phyloP scores from a whole-genome alignment of 179 eudicot species.

The Corrigiola litoralis region DNA sequence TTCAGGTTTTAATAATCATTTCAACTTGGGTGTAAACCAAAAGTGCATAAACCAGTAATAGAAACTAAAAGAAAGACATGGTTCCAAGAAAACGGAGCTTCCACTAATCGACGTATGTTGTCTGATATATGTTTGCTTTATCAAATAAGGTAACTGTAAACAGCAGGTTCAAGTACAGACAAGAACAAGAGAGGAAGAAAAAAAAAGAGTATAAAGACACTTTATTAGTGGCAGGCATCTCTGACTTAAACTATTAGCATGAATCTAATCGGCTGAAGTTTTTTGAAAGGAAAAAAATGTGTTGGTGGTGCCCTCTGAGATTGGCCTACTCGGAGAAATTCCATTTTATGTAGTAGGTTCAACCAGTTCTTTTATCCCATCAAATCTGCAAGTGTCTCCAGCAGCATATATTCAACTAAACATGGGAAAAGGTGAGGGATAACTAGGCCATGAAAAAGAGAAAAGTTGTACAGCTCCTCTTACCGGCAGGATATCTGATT shows the following conservation, averaged over 20 bases:
- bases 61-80: not conserved
- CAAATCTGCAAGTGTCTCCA: constrained; percentile 9
- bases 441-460: not conserved
- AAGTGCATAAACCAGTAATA: not conserved
- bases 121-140: not conserved
- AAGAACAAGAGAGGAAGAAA: constrained; percentile 8
- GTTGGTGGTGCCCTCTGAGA: not conserved
- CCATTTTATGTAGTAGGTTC: not conserved
- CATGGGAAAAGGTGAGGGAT: not conserved
- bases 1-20: too few species aligned
- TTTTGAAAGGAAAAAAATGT: not conserved
- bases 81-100: constrained; percentile 1
- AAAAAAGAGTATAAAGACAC: too few species aligned
- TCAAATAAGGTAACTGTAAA: not conserved
- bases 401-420: constrained; percentile 2
- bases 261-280: not conserved
- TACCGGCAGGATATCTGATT: too few species aligned
- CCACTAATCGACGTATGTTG: constrained; percentile 1
- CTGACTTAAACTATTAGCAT: constrained; percentile 5
- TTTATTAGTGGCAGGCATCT: constrained; percentile 23
- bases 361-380: not conserved
- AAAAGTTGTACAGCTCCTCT: not conserved
- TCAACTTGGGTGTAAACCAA: too few species aligned
- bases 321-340: constrained; percentile 16
- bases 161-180: not conserved